Base-by-base conservation (phyloP, 352 stramenopile species). In the Phytophthora kernoviae region DNA sequence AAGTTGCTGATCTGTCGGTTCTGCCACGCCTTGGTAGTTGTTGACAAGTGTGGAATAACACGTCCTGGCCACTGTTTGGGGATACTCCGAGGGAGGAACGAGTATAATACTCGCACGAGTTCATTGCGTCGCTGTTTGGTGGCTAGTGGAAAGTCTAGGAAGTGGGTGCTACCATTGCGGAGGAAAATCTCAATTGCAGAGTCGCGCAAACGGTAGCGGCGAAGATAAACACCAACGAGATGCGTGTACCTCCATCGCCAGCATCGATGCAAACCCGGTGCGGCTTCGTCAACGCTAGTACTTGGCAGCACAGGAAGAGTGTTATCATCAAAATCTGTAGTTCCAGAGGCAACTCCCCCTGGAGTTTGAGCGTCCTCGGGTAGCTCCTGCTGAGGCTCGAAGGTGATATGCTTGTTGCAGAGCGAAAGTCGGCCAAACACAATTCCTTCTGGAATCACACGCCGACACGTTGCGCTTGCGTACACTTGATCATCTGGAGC, bases 1-100 rank as follows among this genome's bases (percentile, higher is more conserved):
- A 98, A 99, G 22, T 96, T 96, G 33, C 79, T 92, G 41, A 94
- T 79, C 32, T 89, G 68, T 4, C 83, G 77, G 37, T 69, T 84
- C 58, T 94, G 85, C 87, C 87, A 96, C 2, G 85, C 86, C 54
- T 90, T 91, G 0, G 81, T 93, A 2, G 73, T 89, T 0, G 73
- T 39, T 1, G 65, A 58, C 7, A 94, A 57, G 45, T 76, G 77
- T 5, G 74, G 63, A 20, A 87, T 65, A 0, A 74, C 58, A 17
- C 81, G 76, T 1, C 80, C 81, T 1, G 87, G 86, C 84, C 82
- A 93, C 11, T 94, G 87, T 47, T 94, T 94, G 0, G 85, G 76
- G 0, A 86, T 76, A 57, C 51, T 76, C 2, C 81, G 76, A 12
- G 86, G 79, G 3, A 94, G 47, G 32, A 93, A 93, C 1, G 87